These are phyloP conservation scores for Phytophthora citricola DNA, from an alignment of 352 stramenopile genomes.

Conservation along the genomic window DNA sequence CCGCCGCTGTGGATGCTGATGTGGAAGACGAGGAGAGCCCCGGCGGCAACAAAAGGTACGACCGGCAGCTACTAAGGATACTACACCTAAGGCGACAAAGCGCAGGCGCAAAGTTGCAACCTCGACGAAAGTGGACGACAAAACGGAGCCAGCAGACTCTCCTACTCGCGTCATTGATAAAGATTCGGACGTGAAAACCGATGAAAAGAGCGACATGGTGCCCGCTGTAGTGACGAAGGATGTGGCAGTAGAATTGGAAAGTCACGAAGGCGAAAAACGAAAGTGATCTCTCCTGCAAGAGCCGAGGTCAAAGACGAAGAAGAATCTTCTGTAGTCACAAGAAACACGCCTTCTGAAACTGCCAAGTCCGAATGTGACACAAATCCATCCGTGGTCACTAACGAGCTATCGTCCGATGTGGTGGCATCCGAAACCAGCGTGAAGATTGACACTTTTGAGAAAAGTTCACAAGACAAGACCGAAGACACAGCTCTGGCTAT, in stretches of 20 bases:
- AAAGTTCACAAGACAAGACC: background rate
- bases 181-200: background rate
- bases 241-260: background rate
- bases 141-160: background rate
- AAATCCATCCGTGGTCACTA: background rate
- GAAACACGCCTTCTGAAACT: background rate
- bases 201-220: background rate
- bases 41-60: background rate
- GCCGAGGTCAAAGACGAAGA: background rate
- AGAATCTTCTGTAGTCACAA: background rate
- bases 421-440: background rate
- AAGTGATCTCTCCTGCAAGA: background rate
- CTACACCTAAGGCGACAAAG: background rate
- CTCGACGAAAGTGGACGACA: background rate
- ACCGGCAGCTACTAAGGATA: background rate
- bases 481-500: background rate
- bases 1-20: constrained; percentile 12
- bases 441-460: background rate
- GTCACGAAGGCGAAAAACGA: background rate
- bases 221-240: background rate
- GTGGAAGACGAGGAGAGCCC: constrained; percentile 12
- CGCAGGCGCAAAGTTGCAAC: background rate
- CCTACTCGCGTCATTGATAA: background rate
- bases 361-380: background rate
- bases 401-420: background rate